Evolutionary conservation across 2,329 filamentous ascomycete genomes (phyloP), one percentile per base, ranked within the genome.

Genomic region (Arachnomyces sp.): DNA sequence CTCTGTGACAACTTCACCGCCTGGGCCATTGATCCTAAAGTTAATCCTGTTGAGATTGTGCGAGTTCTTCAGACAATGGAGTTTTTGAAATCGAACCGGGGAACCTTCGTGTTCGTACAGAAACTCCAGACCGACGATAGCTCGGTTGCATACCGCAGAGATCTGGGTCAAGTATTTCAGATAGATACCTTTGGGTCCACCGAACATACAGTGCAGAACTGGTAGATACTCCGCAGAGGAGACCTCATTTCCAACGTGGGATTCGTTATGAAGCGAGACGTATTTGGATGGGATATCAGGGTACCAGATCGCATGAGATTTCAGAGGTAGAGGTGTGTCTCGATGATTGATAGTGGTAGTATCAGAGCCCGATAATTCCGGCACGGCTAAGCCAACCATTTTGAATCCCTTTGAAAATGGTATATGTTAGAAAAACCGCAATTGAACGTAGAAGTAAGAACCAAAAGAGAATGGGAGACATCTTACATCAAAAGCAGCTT

Each of bases 271-370:
- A 14, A 52, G 38, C 28, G 35, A 17, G 14, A 41, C 37, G 16
- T 43, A 32, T n/a, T 42, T 29, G 4, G 43, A 29, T 17, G 47
- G 50, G 9, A 49, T 31, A 30, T 34, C 30, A 25, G 50, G 50
- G 34, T 51, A 52, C 50, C 50, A 52, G 28, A 52, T 39, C 13
- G 42, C 49, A 7, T 41, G 45, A 28, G 44, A 45, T n/a, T 43
- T 44, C 11, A 48, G 38, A 9, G 42, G 43, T 3, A 45, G 39
- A 14, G 41, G 45, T 28, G 41, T 36, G 6, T 40, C 25, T 14
- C 32, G 33, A 16, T 43, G 33, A 7, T 42, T 29, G 11, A 37
- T 35, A 9, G 42, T 41, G 17, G 44, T 39, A n/a, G 47, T 39
- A 18, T 46, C 39, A 18, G 34, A 20, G 14, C n/a, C 30, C 11